Evolutionary conservation across 192 early-diverging fungal genomes (phyloP).

Genomic region (Tieghemiomyces parasiticus): DNA sequence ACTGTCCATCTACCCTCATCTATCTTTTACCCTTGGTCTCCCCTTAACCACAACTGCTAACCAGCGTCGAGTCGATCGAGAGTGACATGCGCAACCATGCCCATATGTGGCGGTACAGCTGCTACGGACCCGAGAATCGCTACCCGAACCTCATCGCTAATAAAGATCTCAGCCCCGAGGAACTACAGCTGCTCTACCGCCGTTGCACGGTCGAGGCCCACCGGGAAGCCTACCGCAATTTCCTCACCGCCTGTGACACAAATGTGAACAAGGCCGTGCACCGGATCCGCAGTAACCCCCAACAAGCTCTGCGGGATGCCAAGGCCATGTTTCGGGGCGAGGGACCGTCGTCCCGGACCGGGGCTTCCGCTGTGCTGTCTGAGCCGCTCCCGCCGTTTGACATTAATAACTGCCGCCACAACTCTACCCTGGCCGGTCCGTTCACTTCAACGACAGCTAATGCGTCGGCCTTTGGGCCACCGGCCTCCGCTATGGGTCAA

Average conservation of each 20-base stretch:
- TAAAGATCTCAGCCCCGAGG: background rate
- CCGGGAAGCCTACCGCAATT: background rate
- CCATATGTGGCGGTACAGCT: background rate
- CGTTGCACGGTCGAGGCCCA: background rate
- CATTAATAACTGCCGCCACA: too few species aligned
- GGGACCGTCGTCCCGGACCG: too few species aligned
- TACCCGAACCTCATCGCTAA: background rate
- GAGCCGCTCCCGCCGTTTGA: too few species aligned
- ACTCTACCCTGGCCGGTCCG: too few species aligned
- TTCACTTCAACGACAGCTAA: too few species aligned
- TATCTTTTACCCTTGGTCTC: too few species aligned
- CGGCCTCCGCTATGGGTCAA: too few species aligned
- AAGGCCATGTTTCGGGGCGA: background rate
- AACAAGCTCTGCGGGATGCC: background rate
- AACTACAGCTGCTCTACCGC: background rate
- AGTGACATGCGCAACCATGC: background rate
- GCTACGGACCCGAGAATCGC: conserved; percentile 1
- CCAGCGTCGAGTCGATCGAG: too few species aligned
- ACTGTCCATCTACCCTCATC: too few species aligned
- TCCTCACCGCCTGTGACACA: background rate
- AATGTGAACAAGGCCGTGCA: background rate
- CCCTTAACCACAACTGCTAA: too few species aligned
- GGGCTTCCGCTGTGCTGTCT: too few species aligned
- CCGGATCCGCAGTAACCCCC: background rate
- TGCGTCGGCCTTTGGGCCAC: too few species aligned